These are phyloP conservation scores for Ascochyta rabiei DNA, from an alignment of 2,329 filamentous ascomycete species.

Conservation along the genomic window DNA sequence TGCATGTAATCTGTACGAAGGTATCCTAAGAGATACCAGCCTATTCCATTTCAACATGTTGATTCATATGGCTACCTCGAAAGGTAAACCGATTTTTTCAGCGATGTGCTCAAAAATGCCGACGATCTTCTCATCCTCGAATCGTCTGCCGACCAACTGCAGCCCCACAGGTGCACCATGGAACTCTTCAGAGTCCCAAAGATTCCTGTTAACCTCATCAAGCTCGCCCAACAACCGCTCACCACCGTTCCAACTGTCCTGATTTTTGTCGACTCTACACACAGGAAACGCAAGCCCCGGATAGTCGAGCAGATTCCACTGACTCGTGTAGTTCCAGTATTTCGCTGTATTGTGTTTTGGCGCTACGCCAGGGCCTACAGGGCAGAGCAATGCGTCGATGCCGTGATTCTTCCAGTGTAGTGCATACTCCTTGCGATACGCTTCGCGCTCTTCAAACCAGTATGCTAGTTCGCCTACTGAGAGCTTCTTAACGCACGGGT, in stretches of 20 bases:
- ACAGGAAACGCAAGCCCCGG: conserved; percentile 67
- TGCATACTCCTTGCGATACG: conserved; percentile 54
- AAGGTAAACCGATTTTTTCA: conserved; percentile 35
- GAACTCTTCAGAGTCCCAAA: conserved; percentile 57
- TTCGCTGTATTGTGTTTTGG: conserved; percentile 59
- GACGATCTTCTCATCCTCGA: conserved; percentile 62
- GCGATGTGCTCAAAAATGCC: conserved; percentile 47
- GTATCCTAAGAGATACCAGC: too few relatives aligned
- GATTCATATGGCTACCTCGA: not conserved
- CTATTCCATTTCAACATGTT: too few relatives aligned
- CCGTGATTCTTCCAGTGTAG: conserved; percentile 50
- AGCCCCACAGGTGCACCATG: conserved; percentile 58
- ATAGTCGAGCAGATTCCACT: conserved; percentile 74
- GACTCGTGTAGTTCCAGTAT: conserved; percentile 69
- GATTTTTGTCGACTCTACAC: conserved; percentile 47
- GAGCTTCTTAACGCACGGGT: conserved; percentile 54
- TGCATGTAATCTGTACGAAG: too few relatives aligned
- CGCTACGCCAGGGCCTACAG: conserved; percentile 62
- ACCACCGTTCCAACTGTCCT: conserved; percentile 49
- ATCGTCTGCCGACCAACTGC: conserved; percentile 60
- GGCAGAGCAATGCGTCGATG: conserved; percentile 68
- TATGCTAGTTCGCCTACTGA: conserved; percentile 53
- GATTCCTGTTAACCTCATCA: conserved; percentile 55
- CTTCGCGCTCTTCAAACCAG: conserved; percentile 50
- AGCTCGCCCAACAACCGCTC: conserved; percentile 50